These are phyloP conservation scores for Colletotrichum liriopes DNA, from an alignment of 2,329 filamentous ascomycete genomes.

Conservation along the genomic window DNA sequence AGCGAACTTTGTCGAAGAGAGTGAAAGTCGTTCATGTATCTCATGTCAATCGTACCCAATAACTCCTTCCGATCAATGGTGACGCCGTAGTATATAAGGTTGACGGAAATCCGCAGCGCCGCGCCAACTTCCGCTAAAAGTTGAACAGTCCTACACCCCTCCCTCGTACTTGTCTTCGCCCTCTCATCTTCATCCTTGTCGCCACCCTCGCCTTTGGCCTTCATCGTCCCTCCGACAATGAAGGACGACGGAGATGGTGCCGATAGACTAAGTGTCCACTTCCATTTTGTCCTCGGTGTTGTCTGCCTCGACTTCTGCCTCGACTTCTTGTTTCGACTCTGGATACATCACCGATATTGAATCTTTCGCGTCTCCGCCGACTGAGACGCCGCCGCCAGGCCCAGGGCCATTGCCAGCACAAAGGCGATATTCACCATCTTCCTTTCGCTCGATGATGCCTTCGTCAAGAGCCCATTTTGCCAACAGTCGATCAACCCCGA, in stretches of 20 bases:
- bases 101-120: constrained; percentile 27
- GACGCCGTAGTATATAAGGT: constrained; percentile 39
- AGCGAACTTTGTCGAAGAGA: constrained; percentile 24
- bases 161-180: background rate
- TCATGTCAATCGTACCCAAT: constrained; percentile 41
- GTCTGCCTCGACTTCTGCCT: constrained; percentile 14
- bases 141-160: background rate
- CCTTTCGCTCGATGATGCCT: constrained; percentile 72
- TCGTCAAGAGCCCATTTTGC: constrained; percentile 76
- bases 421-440: constrained; percentile 71
- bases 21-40: constrained; percentile 38
- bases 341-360: constrained; percentile 43
- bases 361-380: constrained; percentile 42
- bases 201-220: background rate
- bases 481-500: constrained; percentile 72
- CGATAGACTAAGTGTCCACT: constrained; percentile 30
- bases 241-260: background rate
- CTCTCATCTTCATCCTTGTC: background rate
- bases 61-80: constrained; percentile 31
- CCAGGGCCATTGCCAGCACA: constrained; percentile 58
- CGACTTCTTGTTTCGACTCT: constrained; percentile 36
- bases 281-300: constrained; percentile 21
- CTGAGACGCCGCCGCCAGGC: constrained; percentile 20
- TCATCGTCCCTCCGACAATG: background rate
- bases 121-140: constrained; percentile 23